phyloP scores from a whole-genome alignment of 2,329 filamentous ascomycete genomes.

The Ophiocordyceps camponoti-saundersi region DNA sequence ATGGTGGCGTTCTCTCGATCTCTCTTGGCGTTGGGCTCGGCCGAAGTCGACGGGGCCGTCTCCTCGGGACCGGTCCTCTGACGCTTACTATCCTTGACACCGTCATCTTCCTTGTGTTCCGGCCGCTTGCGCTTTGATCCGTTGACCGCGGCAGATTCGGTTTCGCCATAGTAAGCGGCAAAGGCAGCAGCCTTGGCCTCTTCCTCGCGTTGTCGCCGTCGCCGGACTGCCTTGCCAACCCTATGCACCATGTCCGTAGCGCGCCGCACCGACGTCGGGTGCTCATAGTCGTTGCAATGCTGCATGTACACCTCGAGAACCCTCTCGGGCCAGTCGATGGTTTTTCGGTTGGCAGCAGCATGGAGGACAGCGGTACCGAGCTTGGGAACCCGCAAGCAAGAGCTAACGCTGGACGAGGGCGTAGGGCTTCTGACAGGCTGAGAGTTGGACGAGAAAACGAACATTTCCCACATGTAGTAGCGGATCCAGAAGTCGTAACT shows the following conservation, averaged over 20 bases:
- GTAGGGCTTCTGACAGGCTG: conserved; percentile 34
- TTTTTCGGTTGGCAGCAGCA: conserved; percentile 44
- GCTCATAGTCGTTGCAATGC: conserved; percentile 83
- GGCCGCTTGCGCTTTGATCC: conserved; percentile 56
- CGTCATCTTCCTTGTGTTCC: conserved; percentile 19
- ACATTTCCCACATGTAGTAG: conserved; percentile 86
- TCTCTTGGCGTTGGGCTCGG: conserved; percentile 38
- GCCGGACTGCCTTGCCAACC: conserved; percentile 43
- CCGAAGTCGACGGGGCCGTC: conserved; percentile 5
- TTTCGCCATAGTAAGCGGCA: conserved; percentile 16
- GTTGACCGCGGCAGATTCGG: conserved; percentile 16
- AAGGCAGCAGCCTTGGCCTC: conserved; percentile 39
- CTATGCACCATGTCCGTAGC: conserved; percentile 61
- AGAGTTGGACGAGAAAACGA: conserved; percentile 31
- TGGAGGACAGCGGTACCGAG: conserved; percentile 62
- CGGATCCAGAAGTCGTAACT: conserved; percentile 88
- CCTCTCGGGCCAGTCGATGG: conserved; percentile 62
- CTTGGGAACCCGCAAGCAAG: conserved; percentile 45
- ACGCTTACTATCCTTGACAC: conserved; percentile 47
- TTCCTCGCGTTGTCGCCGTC: conserved; percentile 49
- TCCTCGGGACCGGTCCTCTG: conserved; percentile 28
- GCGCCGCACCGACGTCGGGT: conserved; percentile 54
- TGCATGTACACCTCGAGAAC: conserved; percentile 57
- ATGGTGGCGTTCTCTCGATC: conserved; percentile 85
- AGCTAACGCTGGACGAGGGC: conserved; percentile 22